Evolutionary conservation across 306 rosid species (phyloP).

Genomic region (Purshia tridentata): DNA sequence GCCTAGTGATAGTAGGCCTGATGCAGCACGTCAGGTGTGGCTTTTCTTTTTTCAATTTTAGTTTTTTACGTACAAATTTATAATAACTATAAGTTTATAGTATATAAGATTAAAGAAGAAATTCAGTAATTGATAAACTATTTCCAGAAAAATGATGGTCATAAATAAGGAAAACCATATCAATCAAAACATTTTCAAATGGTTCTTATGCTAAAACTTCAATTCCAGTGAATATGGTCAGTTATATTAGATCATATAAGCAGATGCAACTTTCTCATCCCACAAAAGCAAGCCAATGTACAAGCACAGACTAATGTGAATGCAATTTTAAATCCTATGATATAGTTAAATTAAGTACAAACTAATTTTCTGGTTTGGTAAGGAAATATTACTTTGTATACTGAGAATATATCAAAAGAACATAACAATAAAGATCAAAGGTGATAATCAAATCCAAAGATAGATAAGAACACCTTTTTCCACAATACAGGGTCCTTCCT

Average conservation of each 20-base stretch:
- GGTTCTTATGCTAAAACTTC: background rate
- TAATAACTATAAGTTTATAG: no score
- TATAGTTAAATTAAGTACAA: background rate
- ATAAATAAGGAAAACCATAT: background rate
- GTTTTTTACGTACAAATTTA: no score
- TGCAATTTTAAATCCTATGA: constrained; percentile 13
- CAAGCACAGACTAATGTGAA: constrained; percentile 1
- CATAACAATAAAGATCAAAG: background rate
- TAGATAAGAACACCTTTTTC: constrained; percentile 60
- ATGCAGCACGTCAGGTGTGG: background rate
- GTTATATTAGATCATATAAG: constrained; percentile 7
- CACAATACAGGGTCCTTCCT: constrained; percentile 70
- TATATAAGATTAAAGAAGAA: background rate
- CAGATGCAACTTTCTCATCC: constrained; percentile 17
- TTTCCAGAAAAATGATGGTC: background rate
- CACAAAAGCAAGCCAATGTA: constrained; percentile 17
- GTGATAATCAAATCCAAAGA: constrained; percentile 16
- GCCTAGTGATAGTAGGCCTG: background rate
- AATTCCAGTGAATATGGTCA: constrained; percentile 8
- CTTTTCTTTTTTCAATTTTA: no score
- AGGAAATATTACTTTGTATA: background rate
- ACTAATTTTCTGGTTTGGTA: no score
- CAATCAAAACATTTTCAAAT: background rate
- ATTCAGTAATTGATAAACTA: no score
- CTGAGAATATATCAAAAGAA: background rate